Evolutionary conservation across 805 yeast genomes (phyloP).

Genomic region (Komagataella ulmi): DNA sequence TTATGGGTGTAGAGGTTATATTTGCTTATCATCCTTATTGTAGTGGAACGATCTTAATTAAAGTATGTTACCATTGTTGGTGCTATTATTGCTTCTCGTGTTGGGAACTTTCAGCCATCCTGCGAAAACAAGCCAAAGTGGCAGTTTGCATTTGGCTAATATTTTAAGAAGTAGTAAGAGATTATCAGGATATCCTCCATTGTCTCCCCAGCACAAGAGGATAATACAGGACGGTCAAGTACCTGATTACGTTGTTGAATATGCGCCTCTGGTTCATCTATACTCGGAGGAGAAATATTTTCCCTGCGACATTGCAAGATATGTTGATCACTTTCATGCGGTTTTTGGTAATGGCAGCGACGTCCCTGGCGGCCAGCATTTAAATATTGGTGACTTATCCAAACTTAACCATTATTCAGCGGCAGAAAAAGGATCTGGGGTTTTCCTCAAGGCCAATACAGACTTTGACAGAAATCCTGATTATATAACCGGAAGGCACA

Average conservation of each 20-base stretch:
- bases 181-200: conserved; percentile 21
- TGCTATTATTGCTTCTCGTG: not conserved
- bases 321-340: conserved; percentile 51
- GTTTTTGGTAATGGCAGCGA: conserved; percentile 35
- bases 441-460: conserved; percentile 51
- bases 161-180: not conserved
- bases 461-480: conserved; percentile 67
- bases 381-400: conserved; percentile 19
- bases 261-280: conserved; percentile 69
- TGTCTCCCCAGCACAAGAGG: conserved; percentile 19
- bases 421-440: conserved; percentile 10
- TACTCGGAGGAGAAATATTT: conserved; percentile 81
- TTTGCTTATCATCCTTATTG: not conserved
- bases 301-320: conserved; percentile 71
- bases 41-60: not conserved
- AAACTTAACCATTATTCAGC: conserved; percentile 10
- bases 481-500: conserved; percentile 69
- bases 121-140: not conserved
- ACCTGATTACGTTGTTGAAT: conserved; percentile 49
- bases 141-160: not conserved
- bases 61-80: not conserved
- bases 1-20: not conserved
- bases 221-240: conserved; percentile 38
- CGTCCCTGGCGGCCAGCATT: conserved; percentile 12
- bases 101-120: not conserved